These are phyloP conservation scores for Mucor piriformis DNA, from an alignment of 371 early-diverging fungal species.

Conservation along the genomic window DNA sequence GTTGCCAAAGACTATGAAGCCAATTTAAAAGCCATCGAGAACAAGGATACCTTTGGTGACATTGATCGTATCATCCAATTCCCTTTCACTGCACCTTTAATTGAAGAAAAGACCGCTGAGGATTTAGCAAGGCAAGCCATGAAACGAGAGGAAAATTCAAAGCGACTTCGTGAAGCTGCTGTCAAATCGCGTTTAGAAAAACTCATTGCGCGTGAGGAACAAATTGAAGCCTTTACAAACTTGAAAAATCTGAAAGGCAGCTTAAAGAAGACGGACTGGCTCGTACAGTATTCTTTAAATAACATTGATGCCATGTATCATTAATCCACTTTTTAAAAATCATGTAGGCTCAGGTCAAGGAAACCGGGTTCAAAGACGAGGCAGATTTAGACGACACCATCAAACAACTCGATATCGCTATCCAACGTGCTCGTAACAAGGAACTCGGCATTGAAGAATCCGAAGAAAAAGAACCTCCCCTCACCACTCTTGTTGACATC, in stretches of 20 bases:
- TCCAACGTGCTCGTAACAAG: slow-evolving; percentile 77
- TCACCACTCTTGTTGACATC: slow-evolving; percentile 74
- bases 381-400: slow-evolving; percentile 76
- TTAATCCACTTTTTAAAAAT: neutral
- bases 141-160: slow-evolving; percentile 74
- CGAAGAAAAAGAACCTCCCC: slow-evolving; percentile 78
- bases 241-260: slow-evolving; percentile 56
- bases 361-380: slow-evolving; percentile 71
- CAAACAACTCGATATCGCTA: slow-evolving; percentile 65
- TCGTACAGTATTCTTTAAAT: slow-evolving; percentile 28
- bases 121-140: slow-evolving; percentile 74
- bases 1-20: slow-evolving; percentile 77
- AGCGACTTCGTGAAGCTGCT: slow-evolving; percentile 76
- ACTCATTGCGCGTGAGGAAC: slow-evolving; percentile 59
- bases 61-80: slow-evolving; percentile 75
- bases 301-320: neutral
- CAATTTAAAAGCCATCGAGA: slow-evolving; percentile 59
- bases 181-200: slow-evolving; percentile 82
- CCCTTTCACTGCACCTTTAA: slow-evolving; percentile 66
- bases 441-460: slow-evolving; percentile 78
- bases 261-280: slow-evolving; percentile 59
- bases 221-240: slow-evolving; percentile 60
- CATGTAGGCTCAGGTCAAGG: slow-evolving; percentile 58
- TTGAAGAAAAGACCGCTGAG: slow-evolving; percentile 81
- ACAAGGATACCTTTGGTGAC: slow-evolving; percentile 55